Evolutionary conservation across 2,329 filamentous ascomycete species (phyloP), one percentile per base, ranked within the genome.

Genomic region (Amauroascus verrucosus): DNA sequence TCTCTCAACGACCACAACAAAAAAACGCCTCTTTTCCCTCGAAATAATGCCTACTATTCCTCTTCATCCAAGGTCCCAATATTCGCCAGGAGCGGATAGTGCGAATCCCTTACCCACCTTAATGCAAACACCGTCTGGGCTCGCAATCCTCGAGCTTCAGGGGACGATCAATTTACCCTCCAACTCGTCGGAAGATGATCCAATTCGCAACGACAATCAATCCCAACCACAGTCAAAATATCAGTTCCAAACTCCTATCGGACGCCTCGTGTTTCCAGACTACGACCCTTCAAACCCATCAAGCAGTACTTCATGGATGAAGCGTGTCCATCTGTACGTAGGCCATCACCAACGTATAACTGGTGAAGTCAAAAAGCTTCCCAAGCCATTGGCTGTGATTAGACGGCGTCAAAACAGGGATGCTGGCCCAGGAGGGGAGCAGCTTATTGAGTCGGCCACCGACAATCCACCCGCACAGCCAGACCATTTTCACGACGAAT

Each of bases 101-200:
- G 54, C 57, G 56, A 81, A 79, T 61, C 83, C 86, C 3, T 79
- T 97, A 3, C 93, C 93, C 1, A 69, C 78, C n/a, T 77, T 95
- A 57, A 80, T 97, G 14, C 86, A 90, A 62, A 96, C 91, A 0
- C 93, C 93, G 0, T 83, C 86, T 0, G 93, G 93, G 48, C 80
- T 96, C 38, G 91, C 91, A 16, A 77, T 98, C 44, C 76, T 98
- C 54, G 93, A 97, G 72, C 80, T 98, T 13, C 93, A 98, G 74
- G 93, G 90, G 57, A 88, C 82, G 13, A 84, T 98, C 71, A 91
- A 94, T 68, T 75, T 89, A 1, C 83, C 88, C 16, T 45, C 33
- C 8, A 41, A 18, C 6, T 58, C 71, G 1, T 60, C 66, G 28
- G 61, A 59, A n/a, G 59, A 67, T 4, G 57, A 70, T 33, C 56